Evolutionary conservation across 306 rosid species (phyloP), one percentile per base, ranked within the genome.

Genomic region (Glycyrrhiza uralensis): DNA sequence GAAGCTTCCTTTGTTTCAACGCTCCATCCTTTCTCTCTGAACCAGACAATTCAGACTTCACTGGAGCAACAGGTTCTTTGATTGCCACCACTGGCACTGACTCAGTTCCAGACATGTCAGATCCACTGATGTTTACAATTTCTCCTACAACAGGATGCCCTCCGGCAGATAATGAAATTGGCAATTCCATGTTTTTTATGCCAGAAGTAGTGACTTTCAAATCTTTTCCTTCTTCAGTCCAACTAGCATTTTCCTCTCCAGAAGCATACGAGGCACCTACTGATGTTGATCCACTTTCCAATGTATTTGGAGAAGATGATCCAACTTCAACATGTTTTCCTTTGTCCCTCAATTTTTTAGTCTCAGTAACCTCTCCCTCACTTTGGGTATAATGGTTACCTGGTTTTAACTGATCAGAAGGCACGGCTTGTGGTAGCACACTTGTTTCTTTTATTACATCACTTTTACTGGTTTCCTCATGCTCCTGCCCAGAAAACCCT

Each of bases 1-100:
- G 95, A 79, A 95, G 61, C 86, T 71, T 91, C 75, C 97, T 85
- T 71, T 76, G 94, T 83, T 88, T 91, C 82, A 88, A 71, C 72
- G 89, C 96, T 56, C 85, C 90, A 61, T 76, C 84, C 81, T 41
- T 85, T 76, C 58, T 81, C 66, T 57, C 85, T 22, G 74, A 74
- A 42, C 72, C 91, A 42, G 86, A 81, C 68, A 62, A 69, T 75
- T 85, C 93, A 35, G 74, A 65, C 73, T 72, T 60, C 58, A 24
- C 61, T 17, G 83, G 81, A 77, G 72, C 18, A 71, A 64, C 64
- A 24, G 80, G 73, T 13, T 55, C 78, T 77, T 79, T 88, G 58
- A 66, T 68, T 71, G 68, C 80, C 79, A 44, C 81, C 76, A 32
- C 58, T n/a, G 87, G 68, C 76, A 32, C 58, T n/a, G 87, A 71